phyloP scores from a whole-genome alignment of 1,284 basidiomycete genomes.

The Cerioporus squamosus region DNA sequence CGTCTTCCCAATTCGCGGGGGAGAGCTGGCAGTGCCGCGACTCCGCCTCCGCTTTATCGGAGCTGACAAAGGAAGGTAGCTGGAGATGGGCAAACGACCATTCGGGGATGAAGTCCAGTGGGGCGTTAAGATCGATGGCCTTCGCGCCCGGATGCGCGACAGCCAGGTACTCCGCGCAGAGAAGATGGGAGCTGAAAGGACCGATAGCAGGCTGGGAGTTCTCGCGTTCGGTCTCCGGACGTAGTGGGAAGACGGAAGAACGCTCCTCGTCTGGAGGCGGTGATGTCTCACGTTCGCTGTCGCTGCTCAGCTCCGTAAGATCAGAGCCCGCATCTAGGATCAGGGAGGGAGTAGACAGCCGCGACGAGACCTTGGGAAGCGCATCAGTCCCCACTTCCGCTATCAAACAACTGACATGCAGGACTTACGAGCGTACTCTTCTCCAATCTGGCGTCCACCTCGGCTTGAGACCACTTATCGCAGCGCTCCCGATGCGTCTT shows the following conservation, averaged over 20 bases:
- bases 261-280: background rate
- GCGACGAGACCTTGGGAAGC: background rate
- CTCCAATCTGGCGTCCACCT: slow-evolving; percentile 27
- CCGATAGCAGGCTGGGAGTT: background rate
- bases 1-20: too few relatives aligned
- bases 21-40: too few relatives aligned
- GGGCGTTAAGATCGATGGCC: slow-evolving; percentile 4
- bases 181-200: slow-evolving; percentile 3
- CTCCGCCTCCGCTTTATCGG: too few relatives aligned
- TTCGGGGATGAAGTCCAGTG: background rate
- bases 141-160: background rate
- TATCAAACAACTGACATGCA: background rate
- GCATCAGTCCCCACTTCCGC: background rate
- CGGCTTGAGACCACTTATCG: slow-evolving; percentile 36
- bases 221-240: background rate
- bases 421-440: slow-evolving; percentile 18
- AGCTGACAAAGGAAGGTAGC: too few relatives aligned
- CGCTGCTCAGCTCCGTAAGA: slow-evolving; percentile 4
- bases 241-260: background rate
- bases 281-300: background rate
- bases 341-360: slow-evolving; percentile 6
- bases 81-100: background rate
- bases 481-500: slow-evolving; percentile 62
- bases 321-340: slow-evolving; percentile 5
- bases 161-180: background rate